These are phyloP conservation scores for Fusarium vanettenii DNA, from an alignment of 2,329 filamentous ascomycete genomes.

Conservation along the genomic window DNA sequence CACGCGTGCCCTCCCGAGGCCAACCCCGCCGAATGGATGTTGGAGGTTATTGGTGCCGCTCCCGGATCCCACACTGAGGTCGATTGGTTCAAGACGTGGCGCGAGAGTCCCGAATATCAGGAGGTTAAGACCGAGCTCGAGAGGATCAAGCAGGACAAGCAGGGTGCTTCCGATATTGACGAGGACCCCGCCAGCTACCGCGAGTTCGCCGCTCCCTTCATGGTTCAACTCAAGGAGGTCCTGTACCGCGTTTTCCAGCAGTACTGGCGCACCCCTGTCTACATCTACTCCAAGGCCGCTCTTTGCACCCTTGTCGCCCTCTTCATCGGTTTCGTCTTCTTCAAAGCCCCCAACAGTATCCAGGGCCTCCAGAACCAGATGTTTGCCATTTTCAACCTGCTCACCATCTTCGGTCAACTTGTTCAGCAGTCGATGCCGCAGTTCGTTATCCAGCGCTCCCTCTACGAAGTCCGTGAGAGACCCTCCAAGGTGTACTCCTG, in stretches of 20 bases:
- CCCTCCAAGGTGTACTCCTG: slow-evolving; percentile 87
- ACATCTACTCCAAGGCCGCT: slow-evolving; percentile 85
- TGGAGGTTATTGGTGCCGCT: slow-evolving; percentile 70
- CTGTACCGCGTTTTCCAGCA: slow-evolving; percentile 84
- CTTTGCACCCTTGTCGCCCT: slow-evolving; percentile 75
- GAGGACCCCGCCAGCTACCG: slow-evolving; percentile 64
- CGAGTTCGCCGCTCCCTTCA: slow-evolving; percentile 85
- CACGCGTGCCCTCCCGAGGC: slow-evolving; percentile 72
- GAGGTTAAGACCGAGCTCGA: slow-evolving; percentile 68
- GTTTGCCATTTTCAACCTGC: slow-evolving; percentile 86
- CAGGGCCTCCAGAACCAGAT: slow-evolving; percentile 88
- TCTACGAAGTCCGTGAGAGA: slow-evolving; percentile 88
- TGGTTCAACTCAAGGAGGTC: slow-evolving; percentile 74
- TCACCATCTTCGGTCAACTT: slow-evolving; percentile 84
- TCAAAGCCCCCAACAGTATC: slow-evolving; percentile 75
- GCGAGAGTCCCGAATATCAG: slow-evolving; percentile 65
- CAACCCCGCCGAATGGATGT: slow-evolving; percentile 88
- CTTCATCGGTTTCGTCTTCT: slow-evolving; percentile 88
- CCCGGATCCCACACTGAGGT: slow-evolving; percentile 72
- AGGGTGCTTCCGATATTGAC: slow-evolving; percentile 45
- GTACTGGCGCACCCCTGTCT: slow-evolving; percentile 90
- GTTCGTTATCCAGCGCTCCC: slow-evolving; percentile 82
- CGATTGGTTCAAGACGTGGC: slow-evolving; percentile 75
- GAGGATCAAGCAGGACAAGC: slow-evolving; percentile 63
- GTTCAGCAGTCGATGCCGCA: slow-evolving; percentile 87